Base-by-base conservation (phyloP, 805 yeast genomes). In the Wickerhamiella kurtzmanii region DNA sequence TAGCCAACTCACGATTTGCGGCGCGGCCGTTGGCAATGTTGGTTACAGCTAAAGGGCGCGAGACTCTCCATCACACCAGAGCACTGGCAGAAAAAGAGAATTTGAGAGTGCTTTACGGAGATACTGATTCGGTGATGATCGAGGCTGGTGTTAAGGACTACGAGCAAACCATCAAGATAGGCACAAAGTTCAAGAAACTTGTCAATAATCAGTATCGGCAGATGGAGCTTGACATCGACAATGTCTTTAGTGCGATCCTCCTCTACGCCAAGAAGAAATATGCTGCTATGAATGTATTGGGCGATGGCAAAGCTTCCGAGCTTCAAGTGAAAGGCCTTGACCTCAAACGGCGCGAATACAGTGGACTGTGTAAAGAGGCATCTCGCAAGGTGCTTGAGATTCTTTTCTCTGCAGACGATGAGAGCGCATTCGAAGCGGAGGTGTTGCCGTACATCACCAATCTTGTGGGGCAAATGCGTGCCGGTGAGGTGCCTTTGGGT, bases 101-200 rank as follows among this genome's bases (percentile, higher is more conserved):
- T 0, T 70, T 92, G 49, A 71, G 85, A 47, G 97, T 94, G 43
- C 85, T 92, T 13, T 92, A 92, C 60, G 98, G 98, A 71, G 98
- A 92, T 68, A 92, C 98, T 0, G 98, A 92, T 70, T 92, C 98
- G 35, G 96, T 92, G 45, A 92, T 92, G 98, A 86, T 92, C 61
- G 94, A 89, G 63, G 86, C 97, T 2, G 87, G 87, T 22, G 79
- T 77, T 41, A 75, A 73, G 47, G 72, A 67, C 28, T 82, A 74
- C 62, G 63, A 66, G 21, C 95, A 84, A 41, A 95, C 97, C 0
- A 63, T 84, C 40, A 72, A 73, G 56, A 80, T 87, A 52, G 99
- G 97, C 25, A 80, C 79, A 44, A 80, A 80, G 44, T 89, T 92
- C 69, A 92, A 92, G 62, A 62, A 70, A 43, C 72, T 77, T 49